A percentile compares a stretch with the other conserved stretches of the same genome.
Conservation (phyloP, 441 rosid genomes). For the Brassica balearica region DNA sequence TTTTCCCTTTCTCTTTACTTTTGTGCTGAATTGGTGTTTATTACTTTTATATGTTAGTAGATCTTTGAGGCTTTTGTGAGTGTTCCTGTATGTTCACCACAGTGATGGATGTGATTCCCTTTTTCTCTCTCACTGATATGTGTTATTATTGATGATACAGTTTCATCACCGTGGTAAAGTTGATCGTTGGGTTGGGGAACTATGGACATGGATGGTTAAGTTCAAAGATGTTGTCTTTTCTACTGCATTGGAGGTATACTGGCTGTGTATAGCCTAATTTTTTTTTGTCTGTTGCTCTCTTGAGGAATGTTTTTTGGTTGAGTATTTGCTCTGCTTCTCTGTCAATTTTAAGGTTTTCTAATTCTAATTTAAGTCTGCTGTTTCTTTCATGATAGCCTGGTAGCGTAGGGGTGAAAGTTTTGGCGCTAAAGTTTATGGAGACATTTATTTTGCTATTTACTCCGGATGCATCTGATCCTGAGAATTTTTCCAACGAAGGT, state of each 20-base stretch:
- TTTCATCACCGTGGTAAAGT: conserved; percentile 73
- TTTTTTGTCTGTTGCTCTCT: conserved; percentile 14
- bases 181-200: conserved; percentile 82
- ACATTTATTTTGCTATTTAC: conserved; percentile 80
- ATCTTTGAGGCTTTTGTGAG: conserved; percentile 19
- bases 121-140: conserved; percentile 7
- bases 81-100: conserved; percentile 26
- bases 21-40: not conserved
- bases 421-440: conserved; percentile 95
- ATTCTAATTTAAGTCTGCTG: conserved; percentile 40
- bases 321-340: conserved; percentile 30
- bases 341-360: conserved; percentile 12
- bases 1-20: conserved; percentile 2
- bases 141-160: conserved; percentile 50
- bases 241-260: conserved; percentile 74
- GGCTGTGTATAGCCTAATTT: conserved; percentile 9
- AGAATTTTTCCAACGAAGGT: conserved; percentile 69
- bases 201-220: conserved; percentile 88
- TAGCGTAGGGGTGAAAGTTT: conserved; percentile 71
- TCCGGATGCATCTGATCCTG: conserved; percentile 70
- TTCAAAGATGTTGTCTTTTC: conserved; percentile 80
- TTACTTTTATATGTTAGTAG: conserved; percentile 2
- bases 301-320: conserved; percentile 11
- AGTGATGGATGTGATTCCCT: conserved; percentile 9
- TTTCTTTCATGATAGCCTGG: conserved; percentile 72